Conservation (phyloP, 148 eudicot genomes). For the Rhododendron kiyosumense region DNA sequence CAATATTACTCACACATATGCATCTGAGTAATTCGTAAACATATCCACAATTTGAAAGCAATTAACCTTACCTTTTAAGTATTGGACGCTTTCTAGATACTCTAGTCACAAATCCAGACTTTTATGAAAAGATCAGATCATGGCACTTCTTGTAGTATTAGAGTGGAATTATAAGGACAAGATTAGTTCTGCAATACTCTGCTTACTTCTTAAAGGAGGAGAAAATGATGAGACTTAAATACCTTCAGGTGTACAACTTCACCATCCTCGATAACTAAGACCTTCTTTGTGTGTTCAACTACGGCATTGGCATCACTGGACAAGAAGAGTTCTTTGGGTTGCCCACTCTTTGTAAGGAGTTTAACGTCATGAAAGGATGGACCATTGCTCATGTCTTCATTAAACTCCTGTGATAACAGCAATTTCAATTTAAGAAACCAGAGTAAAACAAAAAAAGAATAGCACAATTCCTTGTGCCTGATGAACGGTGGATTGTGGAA, state of each 20-base stretch:
- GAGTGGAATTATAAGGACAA: neutral
- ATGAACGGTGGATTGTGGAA: neutral
- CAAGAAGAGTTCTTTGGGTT: constrained; percentile 82
- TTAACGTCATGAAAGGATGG: constrained; percentile 61
- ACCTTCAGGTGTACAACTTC: constrained; percentile 97
- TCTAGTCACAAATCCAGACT: neutral
- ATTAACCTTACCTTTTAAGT: neutral
- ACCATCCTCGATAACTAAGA: constrained; percentile 86
- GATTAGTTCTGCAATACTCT: neutral
- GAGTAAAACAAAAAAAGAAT: neutral
- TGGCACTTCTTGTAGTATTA: neutral
- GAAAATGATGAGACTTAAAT: constrained; percentile 14
- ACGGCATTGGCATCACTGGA: constrained; percentile 95
- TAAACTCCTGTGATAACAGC: constrained; percentile 48
- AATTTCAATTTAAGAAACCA: constrained; percentile 6
- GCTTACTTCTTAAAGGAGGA: neutral
- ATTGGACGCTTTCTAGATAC: neutral
- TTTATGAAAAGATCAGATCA: neutral
- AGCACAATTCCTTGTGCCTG: neutral
- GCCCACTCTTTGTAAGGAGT: constrained; percentile 53
- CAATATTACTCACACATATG: neutral
- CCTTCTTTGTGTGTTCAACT: constrained; percentile 92
- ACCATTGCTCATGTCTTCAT: constrained; percentile 42
- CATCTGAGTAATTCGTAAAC: neutral
- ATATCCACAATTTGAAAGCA: neutral